Conservation (phyloP, 768 basidiomycete genomes). For the Kwoniella dendrophila region DNA sequence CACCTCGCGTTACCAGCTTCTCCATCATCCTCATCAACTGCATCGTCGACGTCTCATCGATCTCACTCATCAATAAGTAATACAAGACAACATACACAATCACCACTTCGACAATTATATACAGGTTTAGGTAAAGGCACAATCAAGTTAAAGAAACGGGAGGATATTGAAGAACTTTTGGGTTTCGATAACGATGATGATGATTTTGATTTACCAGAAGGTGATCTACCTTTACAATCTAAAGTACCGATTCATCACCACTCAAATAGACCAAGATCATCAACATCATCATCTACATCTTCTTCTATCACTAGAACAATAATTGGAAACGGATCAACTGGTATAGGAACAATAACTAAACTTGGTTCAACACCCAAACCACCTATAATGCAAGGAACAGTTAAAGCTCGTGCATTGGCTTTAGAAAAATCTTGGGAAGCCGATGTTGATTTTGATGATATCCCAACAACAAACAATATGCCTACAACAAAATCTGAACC, state of each 20-base stretch:
- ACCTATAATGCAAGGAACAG: constrained; percentile 7
- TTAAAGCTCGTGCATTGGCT: constrained; percentile 31
- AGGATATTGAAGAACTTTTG: constrained; percentile 8
- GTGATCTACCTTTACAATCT: neutral
- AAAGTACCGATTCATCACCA: neutral
- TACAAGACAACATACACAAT: constrained; percentile 8
- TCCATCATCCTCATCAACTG: constrained; percentile 12
- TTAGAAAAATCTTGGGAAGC: constrained; percentile 34
- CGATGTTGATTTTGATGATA: constrained; percentile 39
- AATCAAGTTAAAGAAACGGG: constrained; percentile 24
- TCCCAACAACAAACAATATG: too few species aligned
- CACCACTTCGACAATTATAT: constrained; percentile 18
- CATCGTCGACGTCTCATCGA: constrained; percentile 23
- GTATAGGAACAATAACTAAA: constrained; percentile 42
- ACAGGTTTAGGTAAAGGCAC: constrained; percentile 17
- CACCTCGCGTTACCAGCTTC: constrained; percentile 22
- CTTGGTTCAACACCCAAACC: constrained; percentile 18
- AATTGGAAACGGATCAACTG: constrained; percentile 37
- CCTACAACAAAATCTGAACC: too few species aligned
- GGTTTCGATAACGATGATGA: constrained; percentile 18
- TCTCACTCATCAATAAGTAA: constrained; percentile 6
- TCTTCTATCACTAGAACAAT: constrained; percentile 26
- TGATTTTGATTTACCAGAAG: constrained; percentile 13
- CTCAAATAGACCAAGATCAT: neutral
- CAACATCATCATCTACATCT: constrained; percentile 19